A percentile compares a stretch with the other conserved stretches of the same genome.
These are phyloP conservation scores for Amoebophrya sp. DNA, from an alignment of 169 alveolate genomes.

Conservation along the genomic window DNA sequence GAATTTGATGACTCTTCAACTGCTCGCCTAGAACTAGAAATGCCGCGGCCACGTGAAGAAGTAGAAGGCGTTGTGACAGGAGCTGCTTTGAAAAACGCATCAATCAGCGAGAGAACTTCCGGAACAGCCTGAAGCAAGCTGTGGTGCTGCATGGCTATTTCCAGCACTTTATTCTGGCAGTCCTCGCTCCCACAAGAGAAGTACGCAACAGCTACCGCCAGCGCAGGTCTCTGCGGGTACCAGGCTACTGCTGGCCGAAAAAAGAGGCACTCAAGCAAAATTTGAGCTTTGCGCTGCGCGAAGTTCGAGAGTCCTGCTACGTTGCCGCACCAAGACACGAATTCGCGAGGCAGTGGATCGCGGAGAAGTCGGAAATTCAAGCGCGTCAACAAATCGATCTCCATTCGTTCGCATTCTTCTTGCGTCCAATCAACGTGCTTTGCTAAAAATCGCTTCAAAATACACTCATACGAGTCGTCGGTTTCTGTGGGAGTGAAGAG, in stretches of 20 bases:
- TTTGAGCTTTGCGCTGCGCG: neutral
- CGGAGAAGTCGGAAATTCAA: neutral
- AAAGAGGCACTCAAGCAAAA: neutral
- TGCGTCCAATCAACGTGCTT: neutral
- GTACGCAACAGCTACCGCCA: neutral
- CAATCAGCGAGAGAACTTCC: too few relatives aligned
- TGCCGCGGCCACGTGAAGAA: too few relatives aligned
- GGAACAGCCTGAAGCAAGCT: too few relatives aligned
- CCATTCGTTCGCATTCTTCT: neutral
- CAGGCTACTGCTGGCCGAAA: neutral
- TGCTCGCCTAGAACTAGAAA: too few relatives aligned
- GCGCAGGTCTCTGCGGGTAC: neutral
- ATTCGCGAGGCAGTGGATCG: neutral
- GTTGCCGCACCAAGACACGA: neutral
- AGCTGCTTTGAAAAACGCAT: too few relatives aligned
- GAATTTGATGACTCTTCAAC: too few relatives aligned
- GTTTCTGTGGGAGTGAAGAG: neutral
- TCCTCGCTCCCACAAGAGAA: too few relatives aligned
- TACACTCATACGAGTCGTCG: neutral
- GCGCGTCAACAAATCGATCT: neutral
- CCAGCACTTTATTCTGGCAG: too few relatives aligned
- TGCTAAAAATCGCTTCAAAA: neutral
- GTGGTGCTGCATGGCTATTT: too few relatives aligned
- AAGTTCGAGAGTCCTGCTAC: neutral
- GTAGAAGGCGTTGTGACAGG: too few relatives aligned